phyloP scores from a whole-genome alignment of 2,329 filamentous ascomycete genomes.

The Curvularia eragrostidis region DNA sequence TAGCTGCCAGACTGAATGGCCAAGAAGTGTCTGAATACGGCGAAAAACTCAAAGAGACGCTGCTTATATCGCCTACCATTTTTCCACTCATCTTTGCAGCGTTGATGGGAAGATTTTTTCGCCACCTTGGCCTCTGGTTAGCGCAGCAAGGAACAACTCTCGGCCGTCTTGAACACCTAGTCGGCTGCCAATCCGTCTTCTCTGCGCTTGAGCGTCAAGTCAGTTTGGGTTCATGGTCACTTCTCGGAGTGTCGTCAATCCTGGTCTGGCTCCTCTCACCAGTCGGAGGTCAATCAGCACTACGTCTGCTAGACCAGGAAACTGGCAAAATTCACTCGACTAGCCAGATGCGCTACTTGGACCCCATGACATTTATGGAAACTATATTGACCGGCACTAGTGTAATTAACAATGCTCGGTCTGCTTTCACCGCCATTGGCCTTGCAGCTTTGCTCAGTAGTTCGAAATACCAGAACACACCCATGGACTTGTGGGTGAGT shows the following conservation, averaged over 20 bases:
- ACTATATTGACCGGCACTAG: slow-evolving; percentile 23
- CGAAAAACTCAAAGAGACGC: slow-evolving; percentile 4
- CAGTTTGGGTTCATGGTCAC: slow-evolving; percentile 31
- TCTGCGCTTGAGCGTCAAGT: slow-evolving; percentile 41
- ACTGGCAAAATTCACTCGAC: slow-evolving; percentile 16
- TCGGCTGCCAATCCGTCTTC: slow-evolving; percentile 41
- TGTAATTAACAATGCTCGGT: slow-evolving; percentile 23
- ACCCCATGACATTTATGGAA: slow-evolving; percentile 17
- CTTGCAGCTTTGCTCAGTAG: slow-evolving; percentile 36
- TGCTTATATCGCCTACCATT: slow-evolving; percentile 37
- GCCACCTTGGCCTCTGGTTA: slow-evolving; percentile 33
- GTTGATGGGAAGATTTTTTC: slow-evolving; percentile 39
- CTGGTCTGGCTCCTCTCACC: slow-evolving; percentile 40
- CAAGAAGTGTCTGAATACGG: slow-evolving; percentile 26
- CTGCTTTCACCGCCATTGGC: slow-evolving; percentile 29
- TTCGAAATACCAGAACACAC: slow-evolving; percentile 27
- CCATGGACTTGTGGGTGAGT: slow-evolving; percentile 32
- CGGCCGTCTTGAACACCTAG: slow-evolving; percentile 34
- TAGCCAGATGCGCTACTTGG: slow-evolving; percentile 29
- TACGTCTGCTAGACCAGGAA: slow-evolving; percentile 34
- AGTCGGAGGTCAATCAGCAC: slow-evolving; percentile 39
- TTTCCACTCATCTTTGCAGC: slow-evolving; percentile 42
- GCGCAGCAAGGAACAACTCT: slow-evolving; percentile 41
- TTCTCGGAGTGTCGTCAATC: slow-evolving; percentile 33
- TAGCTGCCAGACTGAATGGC: slow-evolving; percentile 32